Evolutionary conservation across 371 early-diverging fungal species (phyloP).

Genomic region (Sporodiniella umbellata): DNA sequence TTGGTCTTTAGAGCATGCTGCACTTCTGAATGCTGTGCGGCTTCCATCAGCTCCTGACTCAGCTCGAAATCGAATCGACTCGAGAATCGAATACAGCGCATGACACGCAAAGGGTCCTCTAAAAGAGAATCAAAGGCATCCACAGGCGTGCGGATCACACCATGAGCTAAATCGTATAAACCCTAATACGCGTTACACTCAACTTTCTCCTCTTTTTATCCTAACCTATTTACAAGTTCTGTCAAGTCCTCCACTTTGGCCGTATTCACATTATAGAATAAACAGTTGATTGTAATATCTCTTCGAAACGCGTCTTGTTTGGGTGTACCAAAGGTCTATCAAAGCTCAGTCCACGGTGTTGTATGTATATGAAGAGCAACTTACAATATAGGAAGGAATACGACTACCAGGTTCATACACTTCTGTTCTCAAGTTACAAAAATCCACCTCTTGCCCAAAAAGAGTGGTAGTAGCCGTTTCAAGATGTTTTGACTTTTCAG

Average conservation of each 20-base stretch:
- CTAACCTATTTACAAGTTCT: slow-evolving; percentile 38
- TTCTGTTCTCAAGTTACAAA: slow-evolving; percentile 96
- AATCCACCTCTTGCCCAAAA: slow-evolving; percentile 86
- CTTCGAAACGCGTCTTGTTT: slow-evolving; percentile 96
- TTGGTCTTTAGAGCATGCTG: slow-evolving; percentile 74
- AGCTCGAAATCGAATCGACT: slow-evolving; percentile 85
- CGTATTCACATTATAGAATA: slow-evolving; percentile 97
- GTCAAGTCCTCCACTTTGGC: slow-evolving; percentile 92
- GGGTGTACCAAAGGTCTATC: slow-evolving; percentile 90
- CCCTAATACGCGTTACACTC: slow-evolving; percentile 44
- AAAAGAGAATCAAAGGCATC: slow-evolving; percentile 89
- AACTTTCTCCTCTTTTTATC: background rate
- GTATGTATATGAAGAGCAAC: too few relatives aligned
- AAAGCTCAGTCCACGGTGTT: too few relatives aligned
- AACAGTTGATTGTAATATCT: slow-evolving; percentile 98
- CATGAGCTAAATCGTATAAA: slow-evolving; percentile 66
- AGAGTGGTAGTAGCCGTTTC: slow-evolving; percentile 95
- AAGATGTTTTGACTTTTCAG: slow-evolving; percentile 97
- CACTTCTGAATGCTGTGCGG: slow-evolving; percentile 60
- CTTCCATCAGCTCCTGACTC: slow-evolving; percentile 64
- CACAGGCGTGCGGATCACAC: slow-evolving; percentile 90
- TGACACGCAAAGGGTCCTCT: slow-evolving; percentile 98
- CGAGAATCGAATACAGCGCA: slow-evolving; percentile 97
- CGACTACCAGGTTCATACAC: slow-evolving; percentile 82
- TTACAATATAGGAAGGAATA: slow-evolving; percentile 75